Evolutionary conservation across 257 asterid genomes (phyloP).

Genomic region (Handroanthus guayacan): DNA sequence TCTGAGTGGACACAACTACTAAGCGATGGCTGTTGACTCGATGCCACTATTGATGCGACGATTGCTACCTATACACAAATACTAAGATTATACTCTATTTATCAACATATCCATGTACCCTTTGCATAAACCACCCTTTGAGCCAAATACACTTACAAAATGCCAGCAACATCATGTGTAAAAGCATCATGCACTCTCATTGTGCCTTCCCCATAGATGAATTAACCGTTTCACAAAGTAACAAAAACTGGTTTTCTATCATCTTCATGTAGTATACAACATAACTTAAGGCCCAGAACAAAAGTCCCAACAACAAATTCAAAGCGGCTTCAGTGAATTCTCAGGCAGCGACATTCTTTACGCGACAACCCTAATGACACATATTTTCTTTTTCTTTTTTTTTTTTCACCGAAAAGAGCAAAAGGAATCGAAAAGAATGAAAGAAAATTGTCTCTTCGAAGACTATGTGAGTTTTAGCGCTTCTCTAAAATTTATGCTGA

Average conservation of each 20-base stretch:
- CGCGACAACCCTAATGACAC: constrained; percentile 22
- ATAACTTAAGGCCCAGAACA: constrained; percentile 9
- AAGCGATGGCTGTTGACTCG: too few relatives aligned
- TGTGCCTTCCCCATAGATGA: constrained; percentile 14
- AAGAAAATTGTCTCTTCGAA: background rate
- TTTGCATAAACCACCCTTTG: background rate
- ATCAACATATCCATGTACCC: background rate
- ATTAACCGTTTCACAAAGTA: too few relatives aligned
- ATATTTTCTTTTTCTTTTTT: background rate
- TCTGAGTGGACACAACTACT: too few relatives aligned
- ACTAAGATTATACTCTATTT: background rate
- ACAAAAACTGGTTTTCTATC: too few relatives aligned
- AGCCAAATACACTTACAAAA: background rate
- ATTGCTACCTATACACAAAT: too few relatives aligned
- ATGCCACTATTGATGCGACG: too few relatives aligned
- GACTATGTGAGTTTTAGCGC: constrained; percentile 56
- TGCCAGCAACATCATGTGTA: background rate
- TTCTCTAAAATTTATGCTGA: constrained; percentile 75
- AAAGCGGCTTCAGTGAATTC: background rate
- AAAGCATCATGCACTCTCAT: constrained; percentile 11
- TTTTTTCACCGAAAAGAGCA: background rate
- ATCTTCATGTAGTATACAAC: constrained; percentile 21
- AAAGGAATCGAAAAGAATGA: constrained; percentile 2
- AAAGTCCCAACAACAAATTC: constrained; percentile 8
- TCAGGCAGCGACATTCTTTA: constrained; percentile 20